Percentiles rank a stretch among this genome's conserved stretches.
Conservation (phyloP, 2,329 filamentous ascomycete species). For the Sclerotinia subarctica region DNA sequence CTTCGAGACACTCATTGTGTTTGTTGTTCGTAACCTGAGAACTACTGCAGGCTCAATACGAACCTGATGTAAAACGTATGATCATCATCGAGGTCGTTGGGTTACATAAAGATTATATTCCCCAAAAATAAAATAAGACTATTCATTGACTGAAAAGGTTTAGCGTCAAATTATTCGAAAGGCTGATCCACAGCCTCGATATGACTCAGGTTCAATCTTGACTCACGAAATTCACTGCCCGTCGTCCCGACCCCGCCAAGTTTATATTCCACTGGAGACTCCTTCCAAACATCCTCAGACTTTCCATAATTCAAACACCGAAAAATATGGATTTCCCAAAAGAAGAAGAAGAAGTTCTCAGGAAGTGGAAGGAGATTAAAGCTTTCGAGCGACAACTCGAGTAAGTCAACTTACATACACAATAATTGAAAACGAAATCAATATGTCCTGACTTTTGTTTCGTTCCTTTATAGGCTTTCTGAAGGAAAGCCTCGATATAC, state of each 20-base stretch:
- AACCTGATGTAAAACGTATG: neutral
- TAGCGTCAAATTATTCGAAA: neutral
- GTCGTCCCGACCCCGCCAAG: constrained; percentile 9
- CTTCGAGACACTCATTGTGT: neutral
- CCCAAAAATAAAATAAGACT: no score
- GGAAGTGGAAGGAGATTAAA: constrained; percentile 15
- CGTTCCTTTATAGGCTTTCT: constrained; percentile 53
- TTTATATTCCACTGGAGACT: constrained; percentile 1
- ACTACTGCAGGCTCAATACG: neutral
- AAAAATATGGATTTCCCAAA: constrained; percentile 16
- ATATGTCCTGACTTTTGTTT: neutral
- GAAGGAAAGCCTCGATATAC: constrained; percentile 80
- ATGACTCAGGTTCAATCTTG: neutral
- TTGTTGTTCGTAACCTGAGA: neutral
- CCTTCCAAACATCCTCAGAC: neutral
- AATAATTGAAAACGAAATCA: neutral
- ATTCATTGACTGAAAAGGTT: neutral
- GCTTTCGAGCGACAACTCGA: constrained; percentile 18
- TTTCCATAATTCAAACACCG: neutral
- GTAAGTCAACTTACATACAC: constrained; percentile 4
- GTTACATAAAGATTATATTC: neutral
- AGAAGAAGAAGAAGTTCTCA: constrained; percentile 16
- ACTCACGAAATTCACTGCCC: constrained; percentile 9
- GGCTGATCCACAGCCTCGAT: constrained; percentile 6
- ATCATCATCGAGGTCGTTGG: neutral